Base-by-base conservation (phyloP, 805 yeast genomes). In the Zygosaccharomyces bisporus region DNA sequence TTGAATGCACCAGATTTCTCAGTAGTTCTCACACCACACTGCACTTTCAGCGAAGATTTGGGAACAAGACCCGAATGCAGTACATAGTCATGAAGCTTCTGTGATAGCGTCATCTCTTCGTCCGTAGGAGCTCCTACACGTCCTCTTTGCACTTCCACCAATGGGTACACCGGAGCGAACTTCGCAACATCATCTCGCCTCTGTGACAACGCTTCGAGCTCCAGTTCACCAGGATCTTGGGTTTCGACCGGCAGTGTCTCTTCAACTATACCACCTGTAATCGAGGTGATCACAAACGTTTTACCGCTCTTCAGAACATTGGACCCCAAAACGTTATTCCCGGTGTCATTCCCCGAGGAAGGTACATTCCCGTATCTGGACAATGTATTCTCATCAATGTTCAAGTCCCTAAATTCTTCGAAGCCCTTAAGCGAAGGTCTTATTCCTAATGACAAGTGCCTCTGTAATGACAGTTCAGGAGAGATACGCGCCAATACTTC, bases 401-500 rank as follows among this genome's bases (percentile, higher is more conserved):
- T 58, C 2, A 85, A 64, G 2, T 79, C 73, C 52, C 83, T 79
- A 64, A 85, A 85, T 66, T 90, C 96, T 53, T 77, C 76, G 56
- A 81, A 79, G 25, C 73, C 72, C 35, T 96, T 75, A 39, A 82
- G 66, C 37, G 81, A 77, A 7, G 96, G 96, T 50, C 97, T 80
- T 17, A 83, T 58, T 0, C 93, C 91, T 14, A 79, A 68, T 14
- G 83, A 75, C 12, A 90, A 62, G 62, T 88, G 95, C 57, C 95
- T 76, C 59, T 85, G 84, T 34, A 90, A 70, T 4, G 91, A 84
- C 10, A 86, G 61, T 45, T 87, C 95, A 1, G 97, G 96, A 1
- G 95, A 87, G 29, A 90, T 76, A 41, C 93, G 70, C 1, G 93
- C 89, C 34, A 90, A 69, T 8, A 88, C 87, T 19, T 81, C 84